phyloP scores from a whole-genome alignment of 805 yeast species.

The Zygotorulaspora florentina region DNA sequence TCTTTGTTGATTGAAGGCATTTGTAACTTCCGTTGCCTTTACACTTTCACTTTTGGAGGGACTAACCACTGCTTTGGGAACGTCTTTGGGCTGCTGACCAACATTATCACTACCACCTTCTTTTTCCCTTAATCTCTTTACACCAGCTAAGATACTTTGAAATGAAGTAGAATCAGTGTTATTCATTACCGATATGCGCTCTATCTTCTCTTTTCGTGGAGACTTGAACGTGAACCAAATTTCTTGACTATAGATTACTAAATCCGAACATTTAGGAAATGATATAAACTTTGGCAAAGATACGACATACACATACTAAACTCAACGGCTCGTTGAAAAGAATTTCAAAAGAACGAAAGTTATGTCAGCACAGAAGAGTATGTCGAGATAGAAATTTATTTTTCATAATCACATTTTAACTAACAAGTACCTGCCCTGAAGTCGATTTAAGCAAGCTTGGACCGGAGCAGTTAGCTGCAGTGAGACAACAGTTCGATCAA shows the following conservation, averaged over 20 bases:
- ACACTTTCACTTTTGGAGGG: not conserved
- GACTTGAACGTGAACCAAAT: not conserved
- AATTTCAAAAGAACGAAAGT: slow-evolving; percentile 1
- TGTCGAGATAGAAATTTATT: slow-evolving; percentile 7
- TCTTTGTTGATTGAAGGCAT: slow-evolving; percentile 21
- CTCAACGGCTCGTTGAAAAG: slow-evolving; percentile 1
- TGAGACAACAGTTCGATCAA: slow-evolving; percentile 76
- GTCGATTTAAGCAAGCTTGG: slow-evolving; percentile 68
- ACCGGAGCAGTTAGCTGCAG: slow-evolving; percentile 79
- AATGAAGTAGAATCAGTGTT: slow-evolving; percentile 56
- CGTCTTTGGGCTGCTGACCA: slow-evolving; percentile 1
- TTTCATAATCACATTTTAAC: not conserved
- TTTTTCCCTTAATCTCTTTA: slow-evolving; percentile 52
- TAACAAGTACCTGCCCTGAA: slow-evolving; percentile 13
- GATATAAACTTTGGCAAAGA: not conserved
- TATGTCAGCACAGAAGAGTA: slow-evolving; percentile 33
- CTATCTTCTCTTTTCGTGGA: not conserved
- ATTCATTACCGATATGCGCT: slow-evolving; percentile 19
- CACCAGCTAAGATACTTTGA: slow-evolving; percentile 68
- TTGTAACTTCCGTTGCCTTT: slow-evolving; percentile 9
- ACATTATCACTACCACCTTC: slow-evolving; percentile 18
- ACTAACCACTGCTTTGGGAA: slow-evolving; percentile 1
- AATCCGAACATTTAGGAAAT: not conserved
- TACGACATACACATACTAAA: not conserved
- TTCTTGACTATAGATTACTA: not conserved